Evolutionary conservation across 345 rosid species (phyloP), one percentile per base, ranked within the genome.

Genomic region (Gossypium raimondii): DNA sequence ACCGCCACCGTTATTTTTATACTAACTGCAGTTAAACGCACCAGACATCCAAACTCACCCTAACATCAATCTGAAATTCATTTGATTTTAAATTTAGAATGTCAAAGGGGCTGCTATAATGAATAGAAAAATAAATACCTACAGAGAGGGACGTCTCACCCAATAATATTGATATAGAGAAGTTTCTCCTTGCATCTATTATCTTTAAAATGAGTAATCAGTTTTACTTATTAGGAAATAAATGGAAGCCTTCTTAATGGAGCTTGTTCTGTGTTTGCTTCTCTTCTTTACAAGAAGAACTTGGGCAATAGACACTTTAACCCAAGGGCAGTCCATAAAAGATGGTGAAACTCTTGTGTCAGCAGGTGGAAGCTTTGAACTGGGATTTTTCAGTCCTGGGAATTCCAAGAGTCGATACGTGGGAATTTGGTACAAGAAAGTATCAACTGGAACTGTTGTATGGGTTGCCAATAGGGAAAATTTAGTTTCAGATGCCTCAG

Each of bases 391-490:
- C 76, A 13, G 73, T 16, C 84, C 71, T 0, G 75, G 77, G 17
- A 78, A 56, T 1, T 83, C 90, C 24, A 20, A 16, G 16, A 64
- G 16, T 0, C 74, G 68, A 11, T 87, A 84, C 2, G 45, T 85
- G 11, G 86, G 88, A 16, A 81, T 87, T 18, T 85, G 90, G 85
- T 84, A 82, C 76, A 82, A 80, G 75, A 67, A 78, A 48, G 67
- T 78, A 18, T 58, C 81, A 2, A 2, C 7, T 0, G 70, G 64
- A 52, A 79, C 86, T 8, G 17, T 41, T 24, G 86, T 83, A 7
- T 84, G 86, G 88, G 86, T 86, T 7, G 87, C 86, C 27, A 84
- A 86, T 73, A 64, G 87, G 73, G 53, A 41, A n/a, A 2, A 4
- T 48, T 25, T 67, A 6, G 2, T 73, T 20, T 38, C 60, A 25